These are phyloP conservation scores for Vigna mungo DNA, from an alignment of 306 rosid species.

Conservation along the genomic window DNA sequence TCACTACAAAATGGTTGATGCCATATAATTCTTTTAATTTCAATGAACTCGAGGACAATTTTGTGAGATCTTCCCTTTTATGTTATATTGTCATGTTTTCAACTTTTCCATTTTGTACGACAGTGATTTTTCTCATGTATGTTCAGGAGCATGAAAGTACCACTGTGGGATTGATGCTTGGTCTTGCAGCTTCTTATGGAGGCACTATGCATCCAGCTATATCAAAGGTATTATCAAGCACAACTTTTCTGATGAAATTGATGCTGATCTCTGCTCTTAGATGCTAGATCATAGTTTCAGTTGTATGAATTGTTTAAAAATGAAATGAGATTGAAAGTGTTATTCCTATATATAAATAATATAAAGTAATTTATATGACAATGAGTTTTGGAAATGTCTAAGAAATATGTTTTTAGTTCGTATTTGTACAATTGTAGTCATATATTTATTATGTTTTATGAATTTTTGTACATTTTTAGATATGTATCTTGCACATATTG, in stretches of 20 bases:
- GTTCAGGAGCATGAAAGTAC: constrained; percentile 94
- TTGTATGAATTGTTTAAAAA: background rate
- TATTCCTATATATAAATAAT: too few relatives aligned
- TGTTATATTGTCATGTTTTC: constrained; percentile 34
- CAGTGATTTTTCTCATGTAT: constrained; percentile 45
- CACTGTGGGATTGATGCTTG: constrained; percentile 92
- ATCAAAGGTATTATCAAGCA: constrained; percentile 69
- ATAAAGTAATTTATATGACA: too few relatives aligned
- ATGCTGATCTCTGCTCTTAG: constrained; percentile 4
- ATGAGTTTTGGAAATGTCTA: too few relatives aligned
- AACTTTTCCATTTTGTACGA: constrained; percentile 37
- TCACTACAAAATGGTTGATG: constrained; percentile 7
- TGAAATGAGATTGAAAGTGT: too few relatives aligned
- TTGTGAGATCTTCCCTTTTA: constrained; percentile 17
- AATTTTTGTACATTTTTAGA: too few relatives aligned
- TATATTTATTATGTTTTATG: too few relatives aligned
- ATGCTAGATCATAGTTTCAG: constrained; percentile 32
- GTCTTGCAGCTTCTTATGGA: constrained; percentile 93
- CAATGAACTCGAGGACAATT: constrained; percentile 25
- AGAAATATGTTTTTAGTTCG: too few relatives aligned
- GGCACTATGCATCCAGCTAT: constrained; percentile 95
- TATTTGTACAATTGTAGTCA: too few relatives aligned
- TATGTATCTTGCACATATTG: too few relatives aligned
- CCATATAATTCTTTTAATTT: constrained; percentile 17
- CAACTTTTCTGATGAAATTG: constrained; percentile 24